Percentiles rank a stretch among this genome's conserved stretches.
These are phyloP conservation scores for Ramichloridium luteum DNA, from an alignment of 2,329 filamentous ascomycete genomes.

Conservation along the genomic window DNA sequence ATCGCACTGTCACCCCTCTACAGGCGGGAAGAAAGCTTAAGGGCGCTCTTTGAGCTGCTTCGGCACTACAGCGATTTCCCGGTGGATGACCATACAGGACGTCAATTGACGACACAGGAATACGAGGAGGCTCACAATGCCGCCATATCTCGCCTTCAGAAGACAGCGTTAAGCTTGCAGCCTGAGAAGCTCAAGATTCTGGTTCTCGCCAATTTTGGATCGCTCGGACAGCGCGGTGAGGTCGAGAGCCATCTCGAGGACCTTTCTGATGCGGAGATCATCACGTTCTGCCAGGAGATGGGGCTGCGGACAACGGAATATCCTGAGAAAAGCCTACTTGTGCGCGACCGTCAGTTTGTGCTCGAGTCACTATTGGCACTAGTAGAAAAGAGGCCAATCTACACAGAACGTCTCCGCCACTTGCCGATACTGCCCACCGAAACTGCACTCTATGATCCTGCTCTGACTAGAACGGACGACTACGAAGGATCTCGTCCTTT, in stretches of 20 bases:
- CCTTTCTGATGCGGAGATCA: slow-evolving; percentile 63
- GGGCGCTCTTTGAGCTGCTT: slow-evolving; percentile 69
- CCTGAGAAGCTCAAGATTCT: slow-evolving; percentile 84
- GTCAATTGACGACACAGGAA: slow-evolving; percentile 58
- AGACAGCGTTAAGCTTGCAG: slow-evolving; percentile 67
- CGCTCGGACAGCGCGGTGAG: slow-evolving; percentile 69
- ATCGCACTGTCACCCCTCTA: slow-evolving; percentile 70
- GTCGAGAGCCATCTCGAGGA: slow-evolving; percentile 61
- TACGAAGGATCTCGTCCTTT: slow-evolving; percentile 82
- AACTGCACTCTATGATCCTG: slow-evolving; percentile 62
- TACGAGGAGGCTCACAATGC: slow-evolving; percentile 71
- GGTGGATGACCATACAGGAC: slow-evolving; percentile 80
- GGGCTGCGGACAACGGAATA: slow-evolving; percentile 67
- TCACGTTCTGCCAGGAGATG: slow-evolving; percentile 55
- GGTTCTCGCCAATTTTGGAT: slow-evolving; percentile 82
- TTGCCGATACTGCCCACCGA: slow-evolving; percentile 78
- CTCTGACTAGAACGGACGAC: slow-evolving; percentile 65
- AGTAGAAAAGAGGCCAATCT: slow-evolving; percentile 67
- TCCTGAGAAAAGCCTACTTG: slow-evolving; percentile 55
- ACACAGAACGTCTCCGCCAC: slow-evolving; percentile 63
- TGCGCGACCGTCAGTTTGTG: slow-evolving; percentile 50
- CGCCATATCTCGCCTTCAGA: slow-evolving; percentile 64
- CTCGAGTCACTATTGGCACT: slow-evolving; percentile 61
- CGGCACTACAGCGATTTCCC: slow-evolving; percentile 79
- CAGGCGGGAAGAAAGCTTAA: slow-evolving; percentile 61